Percentiles rank a stretch among this genome's conserved stretches.
phyloP scores from a whole-genome alignment of 768 basidiomycete species.

The Mycena floridula region DNA sequence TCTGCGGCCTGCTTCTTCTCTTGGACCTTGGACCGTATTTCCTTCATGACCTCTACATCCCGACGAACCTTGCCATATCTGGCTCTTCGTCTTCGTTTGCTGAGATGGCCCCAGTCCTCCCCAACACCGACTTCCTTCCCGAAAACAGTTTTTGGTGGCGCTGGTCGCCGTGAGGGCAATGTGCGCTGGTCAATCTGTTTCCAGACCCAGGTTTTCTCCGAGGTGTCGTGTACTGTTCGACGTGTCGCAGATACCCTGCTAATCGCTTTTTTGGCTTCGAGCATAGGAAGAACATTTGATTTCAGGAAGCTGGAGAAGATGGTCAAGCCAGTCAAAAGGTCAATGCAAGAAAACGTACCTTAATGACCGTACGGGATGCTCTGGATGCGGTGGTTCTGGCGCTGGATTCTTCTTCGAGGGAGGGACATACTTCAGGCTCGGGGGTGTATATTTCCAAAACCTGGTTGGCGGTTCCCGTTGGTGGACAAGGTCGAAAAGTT shows the following conservation, averaged over 20 bases:
- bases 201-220: conserved; percentile 8
- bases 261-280: conserved; percentile 36
- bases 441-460: too few relatives aligned
- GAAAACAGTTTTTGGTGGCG: conserved; percentile 11
- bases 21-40: too few relatives aligned
- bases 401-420: too few relatives aligned
- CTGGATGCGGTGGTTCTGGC: conserved; percentile 30
- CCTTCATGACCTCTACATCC: conserved; percentile 34
- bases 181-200: conserved; percentile 12
- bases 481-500: too few relatives aligned
- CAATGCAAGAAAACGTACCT: conserved; percentile 25
- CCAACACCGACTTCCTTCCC: conserved; percentile 39
- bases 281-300: conserved; percentile 38
- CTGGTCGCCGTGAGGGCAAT: conserved; percentile 9
- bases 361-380: conserved; percentile 50
- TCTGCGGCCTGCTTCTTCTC: too few relatives aligned
- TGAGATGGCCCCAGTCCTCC: conserved; percentile 52
- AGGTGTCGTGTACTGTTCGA: conserved; percentile 9
- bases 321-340: background rate
- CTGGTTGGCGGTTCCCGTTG: too few relatives aligned
- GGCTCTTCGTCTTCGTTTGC: conserved; percentile 42
- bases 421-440: too few relatives aligned
- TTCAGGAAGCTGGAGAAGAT: conserved; percentile 46
- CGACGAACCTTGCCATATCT: conserved; percentile 38
- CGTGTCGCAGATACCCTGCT: conserved; percentile 32